These are phyloP conservation scores for Vigna unguiculata DNA, from an alignment of 306 rosid species.

Conservation along the genomic window DNA sequence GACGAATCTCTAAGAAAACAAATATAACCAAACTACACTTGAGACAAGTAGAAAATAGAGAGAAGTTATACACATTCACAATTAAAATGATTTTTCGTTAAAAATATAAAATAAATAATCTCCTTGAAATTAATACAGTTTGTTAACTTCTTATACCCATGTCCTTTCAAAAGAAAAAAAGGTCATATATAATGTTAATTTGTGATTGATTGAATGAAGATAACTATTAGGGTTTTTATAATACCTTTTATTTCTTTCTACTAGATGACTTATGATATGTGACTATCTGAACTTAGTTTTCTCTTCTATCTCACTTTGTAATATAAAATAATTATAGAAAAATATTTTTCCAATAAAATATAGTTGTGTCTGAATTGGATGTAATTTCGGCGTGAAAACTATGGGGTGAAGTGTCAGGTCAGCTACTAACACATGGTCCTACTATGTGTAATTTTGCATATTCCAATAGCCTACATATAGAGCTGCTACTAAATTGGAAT, in stretches of 20 bases:
- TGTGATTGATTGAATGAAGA: too few relatives aligned
- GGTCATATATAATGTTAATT: too few relatives aligned
- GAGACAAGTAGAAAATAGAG: too few relatives aligned
- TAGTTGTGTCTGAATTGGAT: neutral
- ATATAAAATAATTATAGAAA: neutral
- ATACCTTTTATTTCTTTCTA: neutral
- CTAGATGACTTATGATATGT: neutral
- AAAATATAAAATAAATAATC: too few relatives aligned
- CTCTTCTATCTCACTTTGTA: neutral
- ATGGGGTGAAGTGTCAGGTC: constrained; percentile 39
- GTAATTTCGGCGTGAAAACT: constrained; percentile 27
- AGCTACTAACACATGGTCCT: constrained; percentile 55
- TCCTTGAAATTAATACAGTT: too few relatives aligned
- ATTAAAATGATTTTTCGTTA: too few relatives aligned
- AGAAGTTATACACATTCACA: neutral
- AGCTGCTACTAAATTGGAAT: constrained; percentile 36
- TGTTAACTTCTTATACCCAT: too few relatives aligned
- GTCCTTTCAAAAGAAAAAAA: too few relatives aligned
- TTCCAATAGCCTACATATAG: constrained; percentile 60
- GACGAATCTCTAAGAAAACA: too few relatives aligned
- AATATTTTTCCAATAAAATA: neutral
- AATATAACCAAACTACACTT: too few relatives aligned
- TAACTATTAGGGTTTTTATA: too few relatives aligned
- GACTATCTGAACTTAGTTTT: neutral
- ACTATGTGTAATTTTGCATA: constrained; percentile 51